phyloP scores from a whole-genome alignment of 2,329 filamentous ascomycete genomes.

The Sarocladium strictum region DNA sequence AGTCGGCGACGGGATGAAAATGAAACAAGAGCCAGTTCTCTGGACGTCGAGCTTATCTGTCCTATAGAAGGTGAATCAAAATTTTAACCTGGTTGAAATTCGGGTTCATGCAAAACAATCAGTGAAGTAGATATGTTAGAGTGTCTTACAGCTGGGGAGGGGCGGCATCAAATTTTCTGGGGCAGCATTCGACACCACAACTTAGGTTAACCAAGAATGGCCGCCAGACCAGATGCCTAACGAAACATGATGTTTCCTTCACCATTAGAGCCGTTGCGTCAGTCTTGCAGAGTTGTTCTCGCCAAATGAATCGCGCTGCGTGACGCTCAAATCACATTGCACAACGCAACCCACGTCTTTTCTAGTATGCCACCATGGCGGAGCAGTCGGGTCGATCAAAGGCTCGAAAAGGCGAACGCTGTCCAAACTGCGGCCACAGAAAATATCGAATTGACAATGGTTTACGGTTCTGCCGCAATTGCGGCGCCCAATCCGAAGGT shows the following conservation, averaged over 20 bases:
- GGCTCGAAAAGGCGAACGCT: constrained; percentile 39
- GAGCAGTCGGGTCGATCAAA: constrained; percentile 30
- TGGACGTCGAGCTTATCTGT: constrained; percentile 19
- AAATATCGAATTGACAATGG: constrained; percentile 72
- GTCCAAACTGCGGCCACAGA: constrained; percentile 62
- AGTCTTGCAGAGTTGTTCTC: too few species aligned
- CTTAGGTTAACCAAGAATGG: background rate
- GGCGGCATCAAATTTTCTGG: too few species aligned
- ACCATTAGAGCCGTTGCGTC: background rate
- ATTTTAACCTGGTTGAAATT: background rate
- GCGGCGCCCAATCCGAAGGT: constrained; percentile 54
- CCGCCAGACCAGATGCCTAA: too few species aligned
- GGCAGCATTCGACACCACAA: too few species aligned
- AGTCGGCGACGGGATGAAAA: constrained; percentile 8
- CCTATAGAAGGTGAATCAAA: constrained; percentile 28
- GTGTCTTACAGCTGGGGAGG: background rate
- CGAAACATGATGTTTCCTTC: background rate
- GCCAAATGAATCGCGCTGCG: too few species aligned
- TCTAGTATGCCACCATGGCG: constrained; percentile 18
- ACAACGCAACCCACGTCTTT: background rate
- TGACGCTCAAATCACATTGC: background rate
- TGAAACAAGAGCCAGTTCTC: constrained; percentile 1
- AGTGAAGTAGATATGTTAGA: background rate
- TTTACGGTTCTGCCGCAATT: constrained; percentile 58
- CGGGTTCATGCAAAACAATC: background rate